Conservation (phyloP, 139 green algal species). For the Closterium sp. region DNA sequence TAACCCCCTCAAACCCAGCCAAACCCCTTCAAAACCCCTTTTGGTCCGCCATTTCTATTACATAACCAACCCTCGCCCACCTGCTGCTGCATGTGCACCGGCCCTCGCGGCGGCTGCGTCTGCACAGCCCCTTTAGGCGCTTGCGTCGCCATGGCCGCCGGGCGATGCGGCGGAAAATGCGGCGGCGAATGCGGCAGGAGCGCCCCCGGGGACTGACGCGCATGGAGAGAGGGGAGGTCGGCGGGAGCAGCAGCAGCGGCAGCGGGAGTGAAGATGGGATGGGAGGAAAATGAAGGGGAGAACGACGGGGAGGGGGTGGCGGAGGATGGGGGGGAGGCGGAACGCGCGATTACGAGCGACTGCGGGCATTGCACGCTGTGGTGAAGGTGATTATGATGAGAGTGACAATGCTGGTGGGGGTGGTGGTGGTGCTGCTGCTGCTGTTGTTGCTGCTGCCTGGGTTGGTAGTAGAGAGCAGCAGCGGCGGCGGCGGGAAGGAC, state of each 20-base stretch:
- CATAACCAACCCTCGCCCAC: no score
- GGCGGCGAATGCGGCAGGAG: no score
- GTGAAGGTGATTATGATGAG: not conserved
- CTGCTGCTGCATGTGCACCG: not conserved
- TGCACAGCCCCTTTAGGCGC: not conserved
- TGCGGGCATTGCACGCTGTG: not conserved
- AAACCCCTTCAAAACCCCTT: not conserved
- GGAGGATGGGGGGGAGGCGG: not conserved
- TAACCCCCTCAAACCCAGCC: not conserved
- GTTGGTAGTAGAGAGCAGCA: not conserved
- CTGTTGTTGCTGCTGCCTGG: not conserved
- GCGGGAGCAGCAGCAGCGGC: no score
- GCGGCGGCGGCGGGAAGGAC: not conserved
- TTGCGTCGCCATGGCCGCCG: not conserved
- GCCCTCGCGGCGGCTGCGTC: not conserved
- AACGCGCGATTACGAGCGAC: not conserved
- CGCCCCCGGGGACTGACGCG: no score
- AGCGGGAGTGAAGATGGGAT: no score
- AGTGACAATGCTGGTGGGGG: not conserved
- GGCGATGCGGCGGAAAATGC: not conserved
- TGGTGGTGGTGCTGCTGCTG: not conserved
- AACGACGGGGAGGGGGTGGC: no score
- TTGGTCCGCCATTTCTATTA: not conserved
- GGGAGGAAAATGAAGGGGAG: no score
- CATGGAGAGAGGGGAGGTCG: no score